Evolutionary conservation across 2,329 filamentous ascomycete species (phyloP), one percentile per base, ranked within the genome.

Genomic region (Cladosporium cucumerinum): DNA sequence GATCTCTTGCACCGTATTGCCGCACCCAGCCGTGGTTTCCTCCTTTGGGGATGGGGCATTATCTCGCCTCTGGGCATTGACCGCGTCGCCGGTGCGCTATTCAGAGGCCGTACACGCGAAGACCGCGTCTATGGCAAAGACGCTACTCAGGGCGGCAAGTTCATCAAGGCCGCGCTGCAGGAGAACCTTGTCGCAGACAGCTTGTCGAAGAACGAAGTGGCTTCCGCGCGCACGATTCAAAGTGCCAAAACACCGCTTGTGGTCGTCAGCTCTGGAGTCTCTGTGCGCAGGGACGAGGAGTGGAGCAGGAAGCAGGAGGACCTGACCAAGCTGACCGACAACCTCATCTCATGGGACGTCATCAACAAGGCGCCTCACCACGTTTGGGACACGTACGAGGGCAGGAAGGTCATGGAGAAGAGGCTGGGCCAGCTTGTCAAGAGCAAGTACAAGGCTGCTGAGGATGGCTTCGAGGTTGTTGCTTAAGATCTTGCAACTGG

Each of bases 281-380:
- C 89, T 71, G 82, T 92, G 63, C 84, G 86, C 65, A 82, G 78
- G 57, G 88, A 91, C 74, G 80, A 82, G 55, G 83, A 86, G 64
- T 99, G 95, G 95, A 89, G 90, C 75, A 81, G 85, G 68, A 93
- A 92, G 76, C 95, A 99, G 81, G 84, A 91, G 70, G 93, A 97
- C 72, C 78, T 97, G 67, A 93, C 89, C 8, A 86, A 85, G 66
- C 81, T 98, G 69, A 97, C 94, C 0, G 84, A 89, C 61, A 92
- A 93, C 57, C 80, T 98, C 60, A 77, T 90, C 65, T 82, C 85
- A 46, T 99, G 94, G 93, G 92, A 97, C 76, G 86, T 97, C 61
- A 92, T 97, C 12, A 86, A 90, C 65, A 86, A 89, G 67, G 93
- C 93, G 3, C 91, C 93, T 5, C 92, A 96, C 76, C 86, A 93